phyloP scores from a whole-genome alignment of 2,329 filamentous ascomycete species.

The Xylaria multiplex region DNA sequence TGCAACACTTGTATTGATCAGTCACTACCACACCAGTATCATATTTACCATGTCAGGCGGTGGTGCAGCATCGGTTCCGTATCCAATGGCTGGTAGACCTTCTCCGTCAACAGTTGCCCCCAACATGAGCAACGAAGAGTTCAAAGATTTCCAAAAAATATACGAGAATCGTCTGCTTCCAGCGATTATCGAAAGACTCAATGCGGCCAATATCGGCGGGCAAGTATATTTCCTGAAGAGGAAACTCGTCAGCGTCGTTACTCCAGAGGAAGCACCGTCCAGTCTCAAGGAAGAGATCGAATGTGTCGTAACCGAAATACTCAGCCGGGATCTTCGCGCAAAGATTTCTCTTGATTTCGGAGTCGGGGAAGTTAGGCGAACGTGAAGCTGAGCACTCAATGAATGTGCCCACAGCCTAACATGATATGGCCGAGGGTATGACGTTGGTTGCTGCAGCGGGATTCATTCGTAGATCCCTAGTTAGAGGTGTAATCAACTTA shows the following conservation, averaged over 20 bases:
- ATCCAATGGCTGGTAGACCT: no score
- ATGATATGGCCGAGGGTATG: background rate
- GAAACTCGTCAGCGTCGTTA: slow-evolving; percentile 13
- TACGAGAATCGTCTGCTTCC: slow-evolving; percentile 17
- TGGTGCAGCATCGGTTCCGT: background rate
- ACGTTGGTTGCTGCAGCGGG: background rate
- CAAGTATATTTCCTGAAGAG: slow-evolving; percentile 16
- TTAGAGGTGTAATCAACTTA: background rate
- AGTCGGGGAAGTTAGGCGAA: slow-evolving; percentile 14
- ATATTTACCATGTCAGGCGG: background rate
- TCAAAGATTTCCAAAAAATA: slow-evolving; percentile 8
- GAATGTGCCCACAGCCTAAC: background rate
- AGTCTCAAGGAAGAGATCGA: slow-evolving; percentile 17
- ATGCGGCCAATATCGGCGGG: background rate
- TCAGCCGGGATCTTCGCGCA: slow-evolving; percentile 4
- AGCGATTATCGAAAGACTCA: slow-evolving; percentile 8
- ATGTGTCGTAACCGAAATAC: background rate
- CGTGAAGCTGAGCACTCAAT: background rate
- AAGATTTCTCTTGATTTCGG: slow-evolving; percentile 15
- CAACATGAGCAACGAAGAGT: slow-evolving; percentile 8
- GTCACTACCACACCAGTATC: background rate
- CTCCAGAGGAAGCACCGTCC: slow-evolving; percentile 4
- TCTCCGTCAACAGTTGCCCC: background rate
- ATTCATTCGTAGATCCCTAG: background rate
- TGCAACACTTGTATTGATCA: background rate